A percentile compares a stretch with the other conserved stretches of the same genome.
These are phyloP conservation scores for Pyrenophora teres DNA, from an alignment of 2,329 filamentous ascomycete species.

Conservation along the genomic window DNA sequence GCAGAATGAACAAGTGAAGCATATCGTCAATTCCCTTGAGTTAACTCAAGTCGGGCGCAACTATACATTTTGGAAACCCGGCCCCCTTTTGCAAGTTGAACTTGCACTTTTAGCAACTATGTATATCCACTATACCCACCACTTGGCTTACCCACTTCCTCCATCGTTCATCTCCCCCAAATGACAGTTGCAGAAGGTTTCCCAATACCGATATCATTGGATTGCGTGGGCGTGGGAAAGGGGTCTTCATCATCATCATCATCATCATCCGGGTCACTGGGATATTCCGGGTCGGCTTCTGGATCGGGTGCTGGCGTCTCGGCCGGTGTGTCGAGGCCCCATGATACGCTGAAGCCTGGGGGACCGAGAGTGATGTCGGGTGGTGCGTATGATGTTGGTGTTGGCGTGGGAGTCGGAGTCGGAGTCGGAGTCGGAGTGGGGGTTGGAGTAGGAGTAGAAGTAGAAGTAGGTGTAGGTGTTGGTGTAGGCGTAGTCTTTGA, in stretches of 20 bases:
- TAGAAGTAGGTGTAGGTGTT: slow-evolving; percentile 8
- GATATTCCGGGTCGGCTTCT: slow-evolving; percentile 17
- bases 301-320: slow-evolving; percentile 7
- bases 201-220: slow-evolving; percentile 16
- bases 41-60: too few species aligned
- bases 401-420: slow-evolving; percentile 6
- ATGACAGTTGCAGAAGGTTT: slow-evolving; percentile 15
- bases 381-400: slow-evolving; percentile 8
- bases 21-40: too few species aligned
- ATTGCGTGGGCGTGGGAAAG: slow-evolving; percentile 12
- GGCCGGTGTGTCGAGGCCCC: slow-evolving; percentile 3
- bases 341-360: slow-evolving; percentile 14
- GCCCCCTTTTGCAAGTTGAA: too few species aligned
- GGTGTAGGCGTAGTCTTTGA: slow-evolving; percentile 6
- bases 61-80: too few species aligned
- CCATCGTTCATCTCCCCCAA: slow-evolving; percentile 10
- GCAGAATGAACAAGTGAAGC: too few species aligned
- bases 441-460: slow-evolving; percentile 6
- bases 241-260: too few species aligned
- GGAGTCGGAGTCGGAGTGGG: slow-evolving; percentile 9
- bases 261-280: slow-evolving; percentile 12
- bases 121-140: too few species aligned
- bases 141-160: not conserved
- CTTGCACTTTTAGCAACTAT: too few species aligned
- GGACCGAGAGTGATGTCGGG: slow-evolving; percentile 18